Percentiles rank a stretch among this genome's conserved stretches.
phyloP scores from a whole-genome alignment of 176 grass and related monocot genomes.

The Eleusine coracana region DNA sequence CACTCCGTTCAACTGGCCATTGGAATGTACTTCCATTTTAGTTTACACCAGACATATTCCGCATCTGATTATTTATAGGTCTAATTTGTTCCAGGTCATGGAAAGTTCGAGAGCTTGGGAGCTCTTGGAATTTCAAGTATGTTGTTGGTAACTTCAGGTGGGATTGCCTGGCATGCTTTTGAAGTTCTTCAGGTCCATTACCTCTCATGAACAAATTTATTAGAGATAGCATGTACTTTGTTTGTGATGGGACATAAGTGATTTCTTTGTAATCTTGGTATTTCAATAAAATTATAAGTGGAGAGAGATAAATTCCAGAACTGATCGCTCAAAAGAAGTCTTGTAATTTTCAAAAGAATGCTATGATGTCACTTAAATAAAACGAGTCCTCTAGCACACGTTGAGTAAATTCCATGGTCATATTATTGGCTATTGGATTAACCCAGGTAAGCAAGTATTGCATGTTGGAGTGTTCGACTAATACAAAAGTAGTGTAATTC shows the following conservation, averaged over 20 bases:
- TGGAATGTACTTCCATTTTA: conserved; percentile 17
- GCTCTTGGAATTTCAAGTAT: conserved; percentile 93
- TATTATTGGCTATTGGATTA: background rate
- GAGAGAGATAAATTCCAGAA: background rate
- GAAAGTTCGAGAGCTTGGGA: conserved; percentile 91
- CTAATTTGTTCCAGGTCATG: conserved; percentile 66
- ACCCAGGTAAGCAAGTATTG: background rate
- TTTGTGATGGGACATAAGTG: background rate
- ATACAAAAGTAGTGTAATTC: conserved; percentile 11
- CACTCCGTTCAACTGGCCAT: background rate
- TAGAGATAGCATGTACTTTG: background rate
- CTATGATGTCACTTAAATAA: background rate
- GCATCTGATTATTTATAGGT: background rate
- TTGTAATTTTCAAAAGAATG: background rate
- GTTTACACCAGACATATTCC: background rate
- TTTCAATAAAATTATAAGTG: background rate
- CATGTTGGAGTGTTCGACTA: background rate
- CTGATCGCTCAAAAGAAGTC: background rate
- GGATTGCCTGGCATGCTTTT: conserved; percentile 97
- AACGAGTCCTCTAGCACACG: background rate
- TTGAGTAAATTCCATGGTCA: background rate
- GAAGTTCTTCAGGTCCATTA: conserved; percentile 92
- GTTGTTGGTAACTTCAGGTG: conserved; percentile 88
- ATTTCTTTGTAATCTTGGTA: background rate
- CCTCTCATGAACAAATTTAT: conserved; percentile 38